Evolutionary conservation across 2,329 filamentous ascomycete species (phyloP).

Genomic region (Paracoccidioides lutzii): DNA sequence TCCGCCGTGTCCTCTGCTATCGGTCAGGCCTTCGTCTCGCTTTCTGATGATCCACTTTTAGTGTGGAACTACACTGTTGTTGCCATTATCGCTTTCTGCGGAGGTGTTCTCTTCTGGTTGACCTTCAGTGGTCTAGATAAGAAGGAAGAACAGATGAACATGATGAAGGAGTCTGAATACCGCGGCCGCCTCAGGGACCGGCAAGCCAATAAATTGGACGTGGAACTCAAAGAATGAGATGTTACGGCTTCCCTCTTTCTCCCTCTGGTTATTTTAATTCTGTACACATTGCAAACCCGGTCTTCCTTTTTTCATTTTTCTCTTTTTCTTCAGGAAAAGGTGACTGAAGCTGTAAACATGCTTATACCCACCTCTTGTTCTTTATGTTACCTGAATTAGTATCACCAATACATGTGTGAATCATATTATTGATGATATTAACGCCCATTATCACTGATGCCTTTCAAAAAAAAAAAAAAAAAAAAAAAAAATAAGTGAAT

Average conservation of each 20-base stretch:
- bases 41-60: conserved; percentile 51
- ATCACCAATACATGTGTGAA: no score
- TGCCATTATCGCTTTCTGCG: conserved; percentile 48
- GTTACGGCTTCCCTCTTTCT: neutral
- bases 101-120: conserved; percentile 54
- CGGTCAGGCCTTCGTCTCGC: conserved; percentile 51
- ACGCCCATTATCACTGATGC: no score
- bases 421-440: no score
- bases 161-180: conserved; percentile 6
- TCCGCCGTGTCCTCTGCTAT: conserved; percentile 55
- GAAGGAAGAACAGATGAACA: conserved; percentile 55
- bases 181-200: neutral
- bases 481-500: no score
- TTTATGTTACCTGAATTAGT: no score
- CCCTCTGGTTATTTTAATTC: no score
- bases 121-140: conserved; percentile 50
- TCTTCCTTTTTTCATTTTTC: no score
- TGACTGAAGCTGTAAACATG: no score
- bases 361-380: no score
- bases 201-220: neutral
- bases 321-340: no score
- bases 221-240: neutral
- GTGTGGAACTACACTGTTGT: conserved; percentile 59
- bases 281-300: no score
- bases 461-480: no score